Percentiles rank a stretch among this genome's conserved stretches.
Conservation (phyloP, 169 alveolate genomes). For the Plasmodium sp. region DNA sequence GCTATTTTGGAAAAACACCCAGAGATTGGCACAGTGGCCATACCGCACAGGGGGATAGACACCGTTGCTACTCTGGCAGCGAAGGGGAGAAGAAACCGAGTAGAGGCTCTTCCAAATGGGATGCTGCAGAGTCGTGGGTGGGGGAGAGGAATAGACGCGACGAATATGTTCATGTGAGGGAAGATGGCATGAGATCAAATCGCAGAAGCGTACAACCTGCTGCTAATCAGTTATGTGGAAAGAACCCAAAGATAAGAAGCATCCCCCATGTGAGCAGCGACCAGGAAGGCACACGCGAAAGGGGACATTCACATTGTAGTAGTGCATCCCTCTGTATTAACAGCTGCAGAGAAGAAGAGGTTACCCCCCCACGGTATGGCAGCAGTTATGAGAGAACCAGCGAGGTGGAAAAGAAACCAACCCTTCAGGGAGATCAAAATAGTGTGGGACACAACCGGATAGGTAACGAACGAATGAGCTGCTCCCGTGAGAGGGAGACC, state of each 20-base stretch:
- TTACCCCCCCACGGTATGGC: background rate
- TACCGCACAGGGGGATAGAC: background rate
- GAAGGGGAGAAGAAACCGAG: background rate
- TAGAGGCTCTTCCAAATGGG: background rate
- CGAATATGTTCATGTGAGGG: background rate
- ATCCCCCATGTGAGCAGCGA: background rate
- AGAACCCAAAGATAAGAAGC: background rate
- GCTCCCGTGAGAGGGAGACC: background rate
- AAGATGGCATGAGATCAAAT: background rate
- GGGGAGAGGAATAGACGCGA: background rate
- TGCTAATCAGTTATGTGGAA: background rate
- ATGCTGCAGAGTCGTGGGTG: background rate
- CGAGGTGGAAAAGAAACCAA: background rate
- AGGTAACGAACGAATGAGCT: background rate
- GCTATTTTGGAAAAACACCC: background rate
- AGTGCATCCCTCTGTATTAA: background rate
- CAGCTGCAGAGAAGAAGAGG: background rate
- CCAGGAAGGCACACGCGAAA: background rate
- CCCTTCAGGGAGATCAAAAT: background rate
- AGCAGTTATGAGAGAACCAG: background rate
- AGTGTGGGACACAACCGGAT: background rate
- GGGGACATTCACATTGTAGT: background rate
- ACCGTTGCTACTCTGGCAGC: background rate
- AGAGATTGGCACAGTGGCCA: background rate
- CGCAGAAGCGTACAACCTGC: background rate